Conservation (phyloP, 352 stramenopile species). For the Phytopythium mirpurense region DNA sequence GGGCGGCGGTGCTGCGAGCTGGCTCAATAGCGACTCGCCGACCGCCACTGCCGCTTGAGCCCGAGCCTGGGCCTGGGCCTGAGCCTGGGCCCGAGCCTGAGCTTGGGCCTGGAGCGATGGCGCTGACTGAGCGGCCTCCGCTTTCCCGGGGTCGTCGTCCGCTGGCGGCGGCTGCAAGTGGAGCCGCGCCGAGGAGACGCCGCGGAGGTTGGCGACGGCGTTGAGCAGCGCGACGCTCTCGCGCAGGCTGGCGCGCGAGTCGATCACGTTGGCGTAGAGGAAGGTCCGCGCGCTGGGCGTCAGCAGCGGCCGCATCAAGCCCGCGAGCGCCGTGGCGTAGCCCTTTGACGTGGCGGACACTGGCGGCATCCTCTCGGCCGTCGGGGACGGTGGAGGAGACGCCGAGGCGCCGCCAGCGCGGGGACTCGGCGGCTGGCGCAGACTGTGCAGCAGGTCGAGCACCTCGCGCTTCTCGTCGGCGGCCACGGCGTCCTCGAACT, state of each 20-base stretch:
- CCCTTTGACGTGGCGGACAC: background rate
- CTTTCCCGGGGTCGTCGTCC: conserved; percentile 13
- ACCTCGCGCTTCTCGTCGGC: conserved; percentile 55
- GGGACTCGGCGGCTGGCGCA: conserved; percentile 20
- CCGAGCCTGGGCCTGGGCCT: no score
- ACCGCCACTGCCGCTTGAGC: conserved; percentile 20
- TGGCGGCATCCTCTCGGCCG: background rate
- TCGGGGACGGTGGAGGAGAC: background rate
- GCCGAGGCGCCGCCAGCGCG: background rate
- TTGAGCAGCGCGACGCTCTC: conserved; percentile 64
- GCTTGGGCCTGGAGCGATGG: conserved; percentile 17
- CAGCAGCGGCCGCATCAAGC: conserved; percentile 59
- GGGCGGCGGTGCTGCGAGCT: conserved; percentile 9
- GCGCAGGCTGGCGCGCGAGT: conserved; percentile 54
- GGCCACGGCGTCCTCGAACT: conserved; percentile 37
- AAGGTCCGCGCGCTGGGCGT: conserved; percentile 60
- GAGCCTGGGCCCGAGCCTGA: no score
- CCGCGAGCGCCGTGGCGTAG: conserved; percentile 23
- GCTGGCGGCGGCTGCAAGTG: conserved; percentile 31
- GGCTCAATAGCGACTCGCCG: conserved; percentile 29
- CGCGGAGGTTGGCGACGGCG: conserved; percentile 53
- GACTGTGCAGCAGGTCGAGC: conserved; percentile 46
- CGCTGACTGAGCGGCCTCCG: conserved; percentile 1
- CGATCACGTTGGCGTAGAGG: conserved; percentile 62
- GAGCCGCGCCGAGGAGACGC: conserved; percentile 41